Conservation (phyloP, 306 rosid genomes). For the Quercus suber region DNA sequence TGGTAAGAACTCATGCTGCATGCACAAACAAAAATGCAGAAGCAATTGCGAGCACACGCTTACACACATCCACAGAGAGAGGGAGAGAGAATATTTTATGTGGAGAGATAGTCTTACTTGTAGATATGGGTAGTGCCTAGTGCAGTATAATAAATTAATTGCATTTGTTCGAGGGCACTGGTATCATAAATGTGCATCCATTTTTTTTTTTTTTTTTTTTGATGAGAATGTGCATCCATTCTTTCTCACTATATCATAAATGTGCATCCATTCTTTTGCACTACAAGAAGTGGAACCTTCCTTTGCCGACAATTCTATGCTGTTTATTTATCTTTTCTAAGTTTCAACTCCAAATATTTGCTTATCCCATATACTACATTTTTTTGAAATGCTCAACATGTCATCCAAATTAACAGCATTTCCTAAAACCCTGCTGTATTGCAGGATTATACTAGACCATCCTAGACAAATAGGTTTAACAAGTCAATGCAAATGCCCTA, state of each 20-base stretch:
- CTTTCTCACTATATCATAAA: slow-evolving; percentile 16
- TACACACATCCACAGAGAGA: too few relatives aligned
- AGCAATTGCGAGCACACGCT: background rate
- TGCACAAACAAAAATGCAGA: background rate
- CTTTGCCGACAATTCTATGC: slow-evolving; percentile 52
- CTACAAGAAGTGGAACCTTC: slow-evolving; percentile 25
- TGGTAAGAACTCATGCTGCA: too few relatives aligned
- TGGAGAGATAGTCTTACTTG: background rate
- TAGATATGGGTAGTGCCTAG: background rate
- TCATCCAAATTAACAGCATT: slow-evolving; percentile 20
- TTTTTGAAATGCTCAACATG: slow-evolving; percentile 28
- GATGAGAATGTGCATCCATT: slow-evolving; percentile 20
- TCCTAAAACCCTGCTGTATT: slow-evolving; percentile 21
- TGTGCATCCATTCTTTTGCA: slow-evolving; percentile 26
- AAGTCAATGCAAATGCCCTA: slow-evolving; percentile 21
- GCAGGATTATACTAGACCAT: slow-evolving; percentile 12
- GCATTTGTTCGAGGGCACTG: slow-evolving; percentile 20
- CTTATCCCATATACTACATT: background rate
- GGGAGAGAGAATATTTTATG: too few relatives aligned
- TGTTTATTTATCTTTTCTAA: background rate
- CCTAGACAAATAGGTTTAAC: slow-evolving; percentile 1
- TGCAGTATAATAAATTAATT: slow-evolving; percentile 26
- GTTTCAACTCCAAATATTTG: background rate
- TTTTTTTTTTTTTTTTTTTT: too few relatives aligned
- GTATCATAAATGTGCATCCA: slow-evolving; percentile 32